These are phyloP conservation scores for Aspergillus fumigatiaffinis DNA, from an alignment of 2,329 filamentous ascomycete species.

Conservation along the genomic window DNA sequence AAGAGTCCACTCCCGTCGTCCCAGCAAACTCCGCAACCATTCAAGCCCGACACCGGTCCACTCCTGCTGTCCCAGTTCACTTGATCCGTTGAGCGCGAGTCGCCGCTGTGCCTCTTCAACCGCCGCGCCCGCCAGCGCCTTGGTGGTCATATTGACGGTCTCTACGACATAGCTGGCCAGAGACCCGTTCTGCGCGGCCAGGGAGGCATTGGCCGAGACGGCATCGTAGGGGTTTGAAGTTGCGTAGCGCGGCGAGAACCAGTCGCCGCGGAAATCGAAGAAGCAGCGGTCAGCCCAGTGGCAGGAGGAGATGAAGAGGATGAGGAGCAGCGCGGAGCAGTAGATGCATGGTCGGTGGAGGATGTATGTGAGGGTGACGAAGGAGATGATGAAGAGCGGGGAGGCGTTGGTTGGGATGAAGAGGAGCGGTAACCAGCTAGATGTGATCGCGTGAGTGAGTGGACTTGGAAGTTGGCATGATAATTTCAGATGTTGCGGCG, in stretches of 20 bases:
- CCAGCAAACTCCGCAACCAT: slow-evolving; percentile 78
- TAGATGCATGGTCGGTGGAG: slow-evolving; percentile 96
- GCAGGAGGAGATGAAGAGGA: slow-evolving; percentile 88
- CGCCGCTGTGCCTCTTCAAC: slow-evolving; percentile 56
- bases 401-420: slow-evolving; percentile 85
- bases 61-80: slow-evolving; percentile 48
- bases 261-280: slow-evolving; percentile 87
- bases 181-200: slow-evolving; percentile 30
- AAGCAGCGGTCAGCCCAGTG: slow-evolving; percentile 88
- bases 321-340: slow-evolving; percentile 91
- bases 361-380: slow-evolving; percentile 91
- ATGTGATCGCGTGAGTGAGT: slow-evolving; percentile 2
- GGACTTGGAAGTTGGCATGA: not conserved
- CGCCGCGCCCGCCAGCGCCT: slow-evolving; percentile 63
- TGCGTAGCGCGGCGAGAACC: slow-evolving; percentile 77
- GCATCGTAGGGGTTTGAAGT: slow-evolving; percentile 19
- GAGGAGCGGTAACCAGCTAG: slow-evolving; percentile 78
- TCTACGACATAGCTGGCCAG: slow-evolving; percentile 39
- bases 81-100: slow-evolving; percentile 22
- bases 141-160: slow-evolving; percentile 65
- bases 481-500: not conserved
- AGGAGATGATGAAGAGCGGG: slow-evolving; percentile 79
- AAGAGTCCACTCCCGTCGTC: slow-evolving; percentile 81
- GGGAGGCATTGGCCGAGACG: slow-evolving; percentile 9
- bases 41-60: slow-evolving; percentile 77